These are phyloP conservation scores for Silene latifolia DNA, from an alignment of 148 eudicot genomes.

Conservation along the genomic window DNA sequence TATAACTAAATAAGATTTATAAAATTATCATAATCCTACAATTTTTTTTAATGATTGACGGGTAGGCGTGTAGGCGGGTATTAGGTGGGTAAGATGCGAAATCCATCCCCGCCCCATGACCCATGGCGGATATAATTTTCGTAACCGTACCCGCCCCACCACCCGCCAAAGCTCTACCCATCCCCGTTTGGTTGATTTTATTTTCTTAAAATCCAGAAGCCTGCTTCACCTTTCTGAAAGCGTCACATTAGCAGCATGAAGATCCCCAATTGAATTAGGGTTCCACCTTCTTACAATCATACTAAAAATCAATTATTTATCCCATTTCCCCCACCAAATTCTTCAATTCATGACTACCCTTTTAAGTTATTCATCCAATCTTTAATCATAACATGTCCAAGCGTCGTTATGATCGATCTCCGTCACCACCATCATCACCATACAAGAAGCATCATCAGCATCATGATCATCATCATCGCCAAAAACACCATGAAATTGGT, in stretches of 20 bases:
- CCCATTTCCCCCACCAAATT: background rate
- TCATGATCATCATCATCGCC: conserved; percentile 21
- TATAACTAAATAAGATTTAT: no score
- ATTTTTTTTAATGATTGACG: no score
- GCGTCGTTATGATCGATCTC: conserved; percentile 29
- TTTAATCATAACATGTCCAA: conserved; percentile 24
- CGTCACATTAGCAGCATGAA: background rate
- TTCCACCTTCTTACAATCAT: background rate
- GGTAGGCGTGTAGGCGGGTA: no score
- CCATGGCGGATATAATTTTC: no score
- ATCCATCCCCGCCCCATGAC: no score
- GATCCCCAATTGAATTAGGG: conserved; percentile 18
- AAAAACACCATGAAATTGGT: conserved; percentile 21
- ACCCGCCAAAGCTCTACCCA: no score
- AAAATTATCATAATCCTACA: no score
- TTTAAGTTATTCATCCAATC: background rate
- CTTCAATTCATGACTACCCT: background rate
- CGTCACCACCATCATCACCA: conserved; percentile 29
- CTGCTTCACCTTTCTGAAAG: no score
- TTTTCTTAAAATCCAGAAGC: no score
- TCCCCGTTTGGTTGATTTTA: no score
- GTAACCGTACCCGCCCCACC: no score
- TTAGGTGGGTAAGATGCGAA: no score
- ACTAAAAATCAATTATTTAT: conserved; percentile 8
- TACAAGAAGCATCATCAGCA: conserved; percentile 22